phyloP scores from a whole-genome alignment of 192 early-diverging fungal genomes.

The Coemansia sp. region DNA sequence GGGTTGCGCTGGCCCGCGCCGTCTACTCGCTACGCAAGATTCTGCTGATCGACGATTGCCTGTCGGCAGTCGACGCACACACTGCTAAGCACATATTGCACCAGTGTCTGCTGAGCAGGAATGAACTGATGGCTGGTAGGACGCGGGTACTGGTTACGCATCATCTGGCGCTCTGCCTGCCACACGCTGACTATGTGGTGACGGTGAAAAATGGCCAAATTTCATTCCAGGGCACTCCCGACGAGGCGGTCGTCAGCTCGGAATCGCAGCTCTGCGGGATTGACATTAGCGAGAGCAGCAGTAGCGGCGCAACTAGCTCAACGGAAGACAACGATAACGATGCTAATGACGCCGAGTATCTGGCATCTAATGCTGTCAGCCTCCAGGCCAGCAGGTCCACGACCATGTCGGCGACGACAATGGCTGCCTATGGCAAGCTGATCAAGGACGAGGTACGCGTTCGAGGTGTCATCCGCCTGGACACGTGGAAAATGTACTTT shows the following conservation, averaged over 20 bases:
- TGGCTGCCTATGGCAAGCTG: slow-evolving; percentile 51
- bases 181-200: slow-evolving; percentile 55
- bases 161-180: slow-evolving; percentile 64
- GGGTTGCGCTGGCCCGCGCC: slow-evolving; percentile 82
- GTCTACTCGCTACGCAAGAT: slow-evolving; percentile 57
- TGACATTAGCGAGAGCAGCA: not conserved
- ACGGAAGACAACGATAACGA: not conserved
- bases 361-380: not conserved
- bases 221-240: slow-evolving; percentile 12
- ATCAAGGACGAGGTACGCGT: slow-evolving; percentile 72
- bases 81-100: slow-evolving; percentile 82
- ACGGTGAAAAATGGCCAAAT: slow-evolving; percentile 57
- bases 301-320: not conserved
- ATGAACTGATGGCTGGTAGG: slow-evolving; percentile 57
- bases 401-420: slow-evolving; percentile 7
- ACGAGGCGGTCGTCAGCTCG: not conserved
- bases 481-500: slow-evolving; percentile 74
- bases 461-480: slow-evolving; percentile 63
- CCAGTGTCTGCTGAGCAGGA: slow-evolving; percentile 59
- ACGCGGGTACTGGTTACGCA: slow-evolving; percentile 87
- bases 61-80: slow-evolving; percentile 91
- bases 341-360: not conserved
- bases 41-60: slow-evolving; percentile 78
- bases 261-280: not conserved
- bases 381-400: not conserved